These are phyloP conservation scores for Leptomonas pyrrhocoris DNA, from an alignment of 208 protist species.

Conservation along the genomic window DNA sequence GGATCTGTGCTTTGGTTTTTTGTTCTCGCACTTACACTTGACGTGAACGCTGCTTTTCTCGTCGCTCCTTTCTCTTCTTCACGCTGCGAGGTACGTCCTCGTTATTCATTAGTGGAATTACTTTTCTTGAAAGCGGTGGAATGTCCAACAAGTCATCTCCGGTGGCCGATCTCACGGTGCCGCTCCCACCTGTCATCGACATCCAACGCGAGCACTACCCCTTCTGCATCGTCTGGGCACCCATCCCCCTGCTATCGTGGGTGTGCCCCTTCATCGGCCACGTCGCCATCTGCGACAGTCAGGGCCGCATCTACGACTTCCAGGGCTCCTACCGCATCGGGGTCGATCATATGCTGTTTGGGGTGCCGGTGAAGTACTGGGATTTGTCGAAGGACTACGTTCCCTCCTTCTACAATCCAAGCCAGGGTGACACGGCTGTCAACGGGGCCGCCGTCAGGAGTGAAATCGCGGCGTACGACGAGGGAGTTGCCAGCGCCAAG, in stretches of 20 bases:
- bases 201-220: conserved; percentile 77
- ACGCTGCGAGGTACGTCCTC: too few relatives aligned
- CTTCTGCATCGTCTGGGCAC: conserved; percentile 92
- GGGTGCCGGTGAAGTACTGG: conserved; percentile 83
- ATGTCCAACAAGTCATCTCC: conserved; percentile 5
- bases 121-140: not conserved
- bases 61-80: too few relatives aligned
- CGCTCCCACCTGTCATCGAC: conserved; percentile 62
- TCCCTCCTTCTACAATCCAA: conserved; percentile 56
- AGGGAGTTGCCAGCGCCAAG: conserved; percentile 36
- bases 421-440: conserved; percentile 7
- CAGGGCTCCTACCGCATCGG: conserved; percentile 83
- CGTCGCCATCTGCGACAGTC: conserved; percentile 87
- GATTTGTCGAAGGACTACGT: conserved; percentile 63
- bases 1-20: too few relatives aligned
- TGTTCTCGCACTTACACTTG: too few relatives aligned
- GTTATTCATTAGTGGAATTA: too few relatives aligned
- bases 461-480: conserved; percentile 69
- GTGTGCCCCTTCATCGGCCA: conserved; percentile 92
- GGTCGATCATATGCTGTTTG: conserved; percentile 91
- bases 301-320: conserved; percentile 91
- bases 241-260: conserved; percentile 90
- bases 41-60: too few relatives aligned
- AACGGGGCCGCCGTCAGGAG: conserved; percentile 25
- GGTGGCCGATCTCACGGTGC: conserved; percentile 18